Evolutionary conservation across 331 rosid species (phyloP).

Genomic region (Malus hybrid): DNA sequence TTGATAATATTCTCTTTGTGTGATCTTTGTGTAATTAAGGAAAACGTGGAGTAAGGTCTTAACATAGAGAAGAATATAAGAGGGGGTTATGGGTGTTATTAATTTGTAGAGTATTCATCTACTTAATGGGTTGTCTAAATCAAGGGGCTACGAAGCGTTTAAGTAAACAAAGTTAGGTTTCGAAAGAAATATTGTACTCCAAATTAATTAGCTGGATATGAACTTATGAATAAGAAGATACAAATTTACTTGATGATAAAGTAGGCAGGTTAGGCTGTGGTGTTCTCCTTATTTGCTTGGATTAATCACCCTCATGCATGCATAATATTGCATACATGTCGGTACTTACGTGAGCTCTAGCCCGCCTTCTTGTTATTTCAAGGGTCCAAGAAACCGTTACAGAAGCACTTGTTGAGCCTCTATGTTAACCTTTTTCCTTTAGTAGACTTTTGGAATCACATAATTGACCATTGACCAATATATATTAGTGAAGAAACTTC

Average conservation of each 20-base stretch:
- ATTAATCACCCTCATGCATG: neutral
- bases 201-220: slow-evolving; percentile 6
- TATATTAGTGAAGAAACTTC: neutral
- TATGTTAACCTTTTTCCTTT: neutral
- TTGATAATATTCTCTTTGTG: neutral
- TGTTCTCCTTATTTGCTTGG: neutral
- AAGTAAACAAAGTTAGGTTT: slow-evolving; percentile 38
- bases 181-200: slow-evolving; percentile 2
- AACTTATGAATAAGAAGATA: neutral
- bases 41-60: no score
- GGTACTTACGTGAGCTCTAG: neutral
- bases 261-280: neutral
- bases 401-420: slow-evolving; percentile 16
- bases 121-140: slow-evolving; percentile 34
- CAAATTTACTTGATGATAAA: neutral
- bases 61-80: neutral
- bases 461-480: neutral
- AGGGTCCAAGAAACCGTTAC: slow-evolving; percentile 21
- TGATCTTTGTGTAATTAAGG: no score
- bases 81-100: neutral
- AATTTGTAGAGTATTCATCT: neutral
- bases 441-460: neutral
- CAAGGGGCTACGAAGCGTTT: slow-evolving; percentile 15
- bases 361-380: slow-evolving; percentile 7
- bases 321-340: neutral